Evolutionary conservation across 306 rosid species (phyloP), one percentile per base, ranked within the genome.

Genomic region (Heteromeles arbutifolia): DNA sequence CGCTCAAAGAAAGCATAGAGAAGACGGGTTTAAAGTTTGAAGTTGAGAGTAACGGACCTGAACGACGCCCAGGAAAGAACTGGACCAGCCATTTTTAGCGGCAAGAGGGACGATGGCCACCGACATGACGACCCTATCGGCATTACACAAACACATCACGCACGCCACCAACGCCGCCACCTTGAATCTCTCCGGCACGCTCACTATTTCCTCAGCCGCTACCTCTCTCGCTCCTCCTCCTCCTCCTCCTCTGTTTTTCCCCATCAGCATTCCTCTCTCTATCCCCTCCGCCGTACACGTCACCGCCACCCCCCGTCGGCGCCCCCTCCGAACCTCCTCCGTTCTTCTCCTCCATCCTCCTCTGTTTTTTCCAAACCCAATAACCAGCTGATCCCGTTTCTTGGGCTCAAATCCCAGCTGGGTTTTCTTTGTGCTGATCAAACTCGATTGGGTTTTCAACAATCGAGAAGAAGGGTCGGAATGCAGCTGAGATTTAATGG

Each of bases 101-200:
- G 97, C 98, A 0, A 94, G 90, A 4, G 98, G 98, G 44, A 94
- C 97, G 66, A 94, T 45, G 19, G 98, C 96, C 3, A 94, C 96
- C 0, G 98, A 94, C 98, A 94, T 94, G 19, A 94, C 98, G 8
- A 94, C 97, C n/a, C 98, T 80, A 41, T 94, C 98, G 1, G 96
- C 98, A 80, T 94, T 94, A 56, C 97, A 91, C 4, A 94, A 81
- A 39, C 98, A 91, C 98, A 94, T 94, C 2, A 87, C 96, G 56
- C 88, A 87, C 15, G 96, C 98, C 61, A 91, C 70, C 80, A 94
- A 82, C 29, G 70, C 81, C 76, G 82, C 98, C 77, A 94, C 96
- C 84, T 88, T 94, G 65, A 87, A 77, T 82, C 98, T 88, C 85
- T 94, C 98, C 29, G 98, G 89, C 28, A 90, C 77, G 29, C 63